Evolutionary conservation across 2,329 filamentous ascomycete genomes (phyloP).

Genomic region (Decorospora gaudefroyi): DNA sequence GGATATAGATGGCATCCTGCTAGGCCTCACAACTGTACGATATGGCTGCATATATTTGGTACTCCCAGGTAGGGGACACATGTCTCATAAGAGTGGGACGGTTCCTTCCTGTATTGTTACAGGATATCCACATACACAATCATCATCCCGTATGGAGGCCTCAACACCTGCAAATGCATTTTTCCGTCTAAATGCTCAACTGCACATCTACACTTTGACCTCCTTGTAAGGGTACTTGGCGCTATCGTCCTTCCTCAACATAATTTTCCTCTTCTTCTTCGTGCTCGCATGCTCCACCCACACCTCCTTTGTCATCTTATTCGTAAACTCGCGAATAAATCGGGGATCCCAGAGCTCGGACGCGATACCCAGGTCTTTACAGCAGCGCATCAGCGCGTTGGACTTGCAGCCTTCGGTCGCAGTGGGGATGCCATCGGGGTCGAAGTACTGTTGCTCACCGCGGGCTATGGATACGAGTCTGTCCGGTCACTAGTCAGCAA

Average conservation of each 20-base stretch:
- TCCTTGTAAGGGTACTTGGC: conserved; percentile 68
- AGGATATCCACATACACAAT: conserved; percentile 1
- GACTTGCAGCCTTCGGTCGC: conserved; percentile 97
- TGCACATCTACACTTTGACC: conserved; percentile 32
- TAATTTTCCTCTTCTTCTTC: conserved; percentile 90
- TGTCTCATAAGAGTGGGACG: conserved; percentile 4
- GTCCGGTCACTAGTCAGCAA: too few species aligned
- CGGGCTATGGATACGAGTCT: conserved; percentile 91
- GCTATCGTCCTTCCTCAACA: conserved; percentile 80
- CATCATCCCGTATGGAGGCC: neutral
- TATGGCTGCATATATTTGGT: conserved; percentile 5
- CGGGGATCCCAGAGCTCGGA: conserved; percentile 96
- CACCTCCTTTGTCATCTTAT: conserved; percentile 72
- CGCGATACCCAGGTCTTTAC: conserved; percentile 94
- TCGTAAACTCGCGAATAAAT: conserved; percentile 83
- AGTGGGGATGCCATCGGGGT: conserved; percentile 84
- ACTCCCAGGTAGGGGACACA: conserved; percentile 1
- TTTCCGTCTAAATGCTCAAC: neutral
- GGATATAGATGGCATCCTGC: conserved; percentile 8
- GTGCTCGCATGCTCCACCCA: conserved; percentile 87
- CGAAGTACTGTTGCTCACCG: conserved; percentile 94
- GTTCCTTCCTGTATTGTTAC: conserved; percentile 2
- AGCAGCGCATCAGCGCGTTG: conserved; percentile 96
- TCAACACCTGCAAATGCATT: conserved; percentile 4
- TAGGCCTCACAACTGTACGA: conserved; percentile 6